phyloP scores from a whole-genome alignment of 1,284 basidiomycete species.

The Moesziomyces sp. region DNA sequence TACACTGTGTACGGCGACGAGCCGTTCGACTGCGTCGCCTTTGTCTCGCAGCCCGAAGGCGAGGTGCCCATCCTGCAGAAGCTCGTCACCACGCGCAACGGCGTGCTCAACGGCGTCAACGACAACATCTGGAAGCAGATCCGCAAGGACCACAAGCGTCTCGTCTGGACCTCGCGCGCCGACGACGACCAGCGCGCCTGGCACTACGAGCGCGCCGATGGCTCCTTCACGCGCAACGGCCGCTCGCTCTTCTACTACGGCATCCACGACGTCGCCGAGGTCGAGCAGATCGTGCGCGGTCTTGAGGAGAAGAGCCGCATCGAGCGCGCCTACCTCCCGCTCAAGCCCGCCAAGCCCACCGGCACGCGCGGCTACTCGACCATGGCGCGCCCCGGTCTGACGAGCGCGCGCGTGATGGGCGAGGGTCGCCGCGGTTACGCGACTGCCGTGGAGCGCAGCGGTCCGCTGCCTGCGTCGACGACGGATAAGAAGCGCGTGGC shows the following conservation, averaged over 20 bases:
- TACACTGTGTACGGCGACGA: conserved; percentile 98
- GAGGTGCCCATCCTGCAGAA: conserved; percentile 93
- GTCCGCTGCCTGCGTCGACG: conserved; percentile 70
- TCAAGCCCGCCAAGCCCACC: conserved; percentile 76
- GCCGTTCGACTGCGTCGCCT: conserved; percentile 91
- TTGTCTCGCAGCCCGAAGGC: conserved; percentile 89
- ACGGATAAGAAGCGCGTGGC: conserved; percentile 86
- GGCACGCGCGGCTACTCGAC: conserved; percentile 63
- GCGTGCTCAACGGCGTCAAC: conserved; percentile 90
- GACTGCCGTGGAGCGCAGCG: conserved; percentile 70
- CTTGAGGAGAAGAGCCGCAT: conserved; percentile 89
- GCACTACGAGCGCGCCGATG: conserved; percentile 99
- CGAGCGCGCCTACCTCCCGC: conserved; percentile 86
- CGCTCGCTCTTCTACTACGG: conserved; percentile 97
- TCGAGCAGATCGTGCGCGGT: conserved; percentile 78
- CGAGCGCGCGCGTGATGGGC: conserved; percentile 70
- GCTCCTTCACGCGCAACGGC: conserved; percentile 94
- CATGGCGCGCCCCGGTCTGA: conserved; percentile 64
- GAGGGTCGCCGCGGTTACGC: conserved; percentile 63
- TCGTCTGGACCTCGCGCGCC: conserved; percentile 95
- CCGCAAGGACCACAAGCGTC: conserved; percentile 90
- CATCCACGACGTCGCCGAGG: conserved; percentile 88
- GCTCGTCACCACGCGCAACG: conserved; percentile 86
- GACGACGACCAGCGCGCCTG: conserved; percentile 96
- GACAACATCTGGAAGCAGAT: conserved; percentile 98